These are phyloP conservation scores for Onygenales sp. DNA, from an alignment of 2,329 filamentous ascomycete species.

Conservation along the genomic window DNA sequence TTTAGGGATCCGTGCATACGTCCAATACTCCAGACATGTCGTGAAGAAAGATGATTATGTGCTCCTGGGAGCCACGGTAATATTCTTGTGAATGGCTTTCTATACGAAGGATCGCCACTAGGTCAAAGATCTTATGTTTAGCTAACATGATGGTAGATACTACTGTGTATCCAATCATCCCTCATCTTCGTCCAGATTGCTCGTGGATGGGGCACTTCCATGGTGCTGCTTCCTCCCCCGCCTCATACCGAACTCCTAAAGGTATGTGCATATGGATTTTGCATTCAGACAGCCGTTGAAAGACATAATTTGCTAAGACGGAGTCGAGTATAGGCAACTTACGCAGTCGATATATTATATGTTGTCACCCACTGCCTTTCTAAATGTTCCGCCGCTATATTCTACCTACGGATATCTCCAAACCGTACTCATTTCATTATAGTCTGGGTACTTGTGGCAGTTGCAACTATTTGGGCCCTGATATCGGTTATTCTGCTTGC, in stretches of 20 bases:
- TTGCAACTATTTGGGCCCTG: slow-evolving; percentile 23
- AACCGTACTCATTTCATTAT: slow-evolving; percentile 21
- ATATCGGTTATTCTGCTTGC: slow-evolving; percentile 27
- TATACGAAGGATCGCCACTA: slow-evolving; percentile 9
- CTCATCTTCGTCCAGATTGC: slow-evolving; percentile 29
- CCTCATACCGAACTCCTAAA: slow-evolving; percentile 23
- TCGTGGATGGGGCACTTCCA: slow-evolving; percentile 31
- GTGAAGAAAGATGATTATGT: slow-evolving; percentile 26
- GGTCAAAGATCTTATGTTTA: slow-evolving; percentile 1
- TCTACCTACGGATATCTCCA: slow-evolving; percentile 32
- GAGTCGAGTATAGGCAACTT: slow-evolving; percentile 21
- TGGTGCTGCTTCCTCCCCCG: slow-evolving; percentile 13
- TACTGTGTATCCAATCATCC: slow-evolving; percentile 28
- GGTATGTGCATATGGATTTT: slow-evolving; percentile 15
- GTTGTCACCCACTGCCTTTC: slow-evolving; percentile 31
- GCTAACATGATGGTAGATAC: slow-evolving; percentile 15
- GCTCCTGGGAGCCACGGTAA: slow-evolving; percentile 23
- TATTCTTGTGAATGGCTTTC: slow-evolving; percentile 1
- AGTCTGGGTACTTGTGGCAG: slow-evolving; percentile 21
- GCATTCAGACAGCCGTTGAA: background rate
- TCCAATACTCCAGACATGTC: slow-evolving; percentile 23
- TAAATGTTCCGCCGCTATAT: slow-evolving; percentile 31
- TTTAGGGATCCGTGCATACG: slow-evolving; percentile 30
- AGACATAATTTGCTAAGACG: background rate
- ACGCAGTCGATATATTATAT: slow-evolving; percentile 33